Conservation (phyloP, 768 basidiomycete species). For the Coprinopsis sp. region DNA sequence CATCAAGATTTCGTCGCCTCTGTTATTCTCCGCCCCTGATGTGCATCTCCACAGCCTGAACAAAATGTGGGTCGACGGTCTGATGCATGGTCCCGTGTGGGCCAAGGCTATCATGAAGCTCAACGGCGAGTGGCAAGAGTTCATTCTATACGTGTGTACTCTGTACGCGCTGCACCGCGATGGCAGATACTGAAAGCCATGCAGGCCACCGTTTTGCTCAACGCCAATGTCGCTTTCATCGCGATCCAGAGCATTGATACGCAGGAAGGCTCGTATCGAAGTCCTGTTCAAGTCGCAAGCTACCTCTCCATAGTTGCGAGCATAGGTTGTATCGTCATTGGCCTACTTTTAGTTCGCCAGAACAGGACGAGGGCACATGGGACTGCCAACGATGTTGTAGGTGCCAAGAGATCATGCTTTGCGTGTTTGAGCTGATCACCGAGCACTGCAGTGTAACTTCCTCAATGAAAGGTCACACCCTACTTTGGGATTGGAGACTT, state of each 20-base stretch:
- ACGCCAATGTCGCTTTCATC: slow-evolving; percentile 54
- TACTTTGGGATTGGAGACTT: slow-evolving; percentile 13
- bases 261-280: slow-evolving; percentile 5
- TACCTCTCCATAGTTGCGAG: slow-evolving; percentile 43
- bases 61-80: slow-evolving; percentile 43
- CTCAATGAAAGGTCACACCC: slow-evolving; percentile 3
- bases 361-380: slow-evolving; percentile 21
- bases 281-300: slow-evolving; percentile 39
- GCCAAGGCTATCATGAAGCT: slow-evolving; percentile 14
- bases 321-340: slow-evolving; percentile 40
- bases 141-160: slow-evolving; percentile 36
- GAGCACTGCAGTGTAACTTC: slow-evolving; percentile 14
- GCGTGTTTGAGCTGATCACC: slow-evolving; percentile 12
- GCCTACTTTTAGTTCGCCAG: slow-evolving; percentile 39
- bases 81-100: slow-evolving; percentile 20
- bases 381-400: not conserved
- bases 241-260: slow-evolving; percentile 41
- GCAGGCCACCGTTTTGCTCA: slow-evolving; percentile 52
- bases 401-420: slow-evolving; percentile 13
- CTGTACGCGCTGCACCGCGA: not conserved
- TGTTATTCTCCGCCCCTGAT: slow-evolving; percentile 44
- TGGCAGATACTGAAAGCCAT: not conserved
- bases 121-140: slow-evolving; percentile 24
- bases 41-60: slow-evolving; percentile 37
- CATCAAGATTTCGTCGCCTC: slow-evolving; percentile 32